Evolutionary conservation across 305 asterid genomes (phyloP).

Genomic region (Nicotiana rustica): DNA sequence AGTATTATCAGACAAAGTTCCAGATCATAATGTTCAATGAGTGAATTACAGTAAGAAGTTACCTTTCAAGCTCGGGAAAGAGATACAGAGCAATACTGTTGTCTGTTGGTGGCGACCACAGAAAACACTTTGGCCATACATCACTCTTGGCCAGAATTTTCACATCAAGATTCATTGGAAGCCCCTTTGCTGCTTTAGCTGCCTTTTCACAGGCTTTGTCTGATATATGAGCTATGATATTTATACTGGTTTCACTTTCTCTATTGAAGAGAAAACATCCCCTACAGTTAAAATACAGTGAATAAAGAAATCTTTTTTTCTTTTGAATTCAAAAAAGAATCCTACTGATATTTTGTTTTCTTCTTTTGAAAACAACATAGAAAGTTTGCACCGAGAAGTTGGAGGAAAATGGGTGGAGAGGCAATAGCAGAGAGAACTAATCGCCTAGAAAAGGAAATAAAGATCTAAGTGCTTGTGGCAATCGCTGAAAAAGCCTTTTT

Average conservation of each 20-base stretch:
- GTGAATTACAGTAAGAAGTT: background rate
- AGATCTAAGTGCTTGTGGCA: background rate
- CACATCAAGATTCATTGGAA: slow-evolving; percentile 51
- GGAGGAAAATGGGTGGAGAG: background rate
- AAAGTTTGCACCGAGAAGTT: background rate
- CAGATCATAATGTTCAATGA: slow-evolving; percentile 19
- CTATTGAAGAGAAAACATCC: slow-evolving; percentile 52
- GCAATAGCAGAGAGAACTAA: slow-evolving; percentile 6
- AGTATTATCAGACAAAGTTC: slow-evolving; percentile 15
- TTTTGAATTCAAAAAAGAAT: background rate
- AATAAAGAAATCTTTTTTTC: background rate
- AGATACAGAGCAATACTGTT: slow-evolving; percentile 54
- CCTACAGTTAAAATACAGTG: slow-evolving; percentile 44
- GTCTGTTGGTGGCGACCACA: slow-evolving; percentile 54
- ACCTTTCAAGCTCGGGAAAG: slow-evolving; percentile 48
- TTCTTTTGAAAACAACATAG: background rate
- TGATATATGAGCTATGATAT: slow-evolving; percentile 52
- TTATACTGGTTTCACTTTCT: slow-evolving; percentile 40
- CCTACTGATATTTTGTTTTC: background rate
- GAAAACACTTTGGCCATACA: slow-evolving; percentile 58
- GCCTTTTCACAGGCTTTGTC: slow-evolving; percentile 49
- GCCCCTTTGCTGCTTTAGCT: slow-evolving; percentile 46
- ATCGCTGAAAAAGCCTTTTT: background rate
- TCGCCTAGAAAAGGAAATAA: background rate
- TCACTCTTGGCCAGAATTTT: slow-evolving; percentile 51